Conservation (phyloP, 2,329 filamentous ascomycete species). For the Fusarium oligoseptatum region DNA sequence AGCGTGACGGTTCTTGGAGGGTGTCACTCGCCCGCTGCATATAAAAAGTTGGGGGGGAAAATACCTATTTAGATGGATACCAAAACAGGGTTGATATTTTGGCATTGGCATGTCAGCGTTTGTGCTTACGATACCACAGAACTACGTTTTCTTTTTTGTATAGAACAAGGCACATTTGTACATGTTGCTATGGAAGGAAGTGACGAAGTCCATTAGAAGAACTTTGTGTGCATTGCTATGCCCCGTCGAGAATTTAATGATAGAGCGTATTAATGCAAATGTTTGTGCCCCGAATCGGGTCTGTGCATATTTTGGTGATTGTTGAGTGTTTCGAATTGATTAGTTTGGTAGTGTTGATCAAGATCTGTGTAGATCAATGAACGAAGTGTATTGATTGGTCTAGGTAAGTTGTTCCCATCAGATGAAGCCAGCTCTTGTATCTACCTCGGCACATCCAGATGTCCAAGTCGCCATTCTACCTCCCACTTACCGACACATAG, state of each 20-base stretch:
- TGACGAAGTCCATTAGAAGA: constrained; percentile 31
- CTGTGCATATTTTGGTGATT: neutral
- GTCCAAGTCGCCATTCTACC: neutral
- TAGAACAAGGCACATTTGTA: constrained; percentile 29
- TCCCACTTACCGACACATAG: neutral
- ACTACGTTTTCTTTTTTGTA: constrained; percentile 37
- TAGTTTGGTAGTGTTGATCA: neutral
- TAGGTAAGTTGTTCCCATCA: neutral
- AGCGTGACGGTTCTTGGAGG: constrained; percentile 26
- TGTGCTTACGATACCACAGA: constrained; percentile 44
- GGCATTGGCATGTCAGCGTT: constrained; percentile 37
- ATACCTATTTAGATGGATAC: constrained; percentile 27
- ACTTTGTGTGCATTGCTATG: constrained; percentile 30
- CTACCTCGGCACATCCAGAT: neutral
- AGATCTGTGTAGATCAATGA: neutral
- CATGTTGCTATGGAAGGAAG: constrained; percentile 33
- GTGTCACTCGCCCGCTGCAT: constrained; percentile 33
- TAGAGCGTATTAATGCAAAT: constrained; percentile 39
- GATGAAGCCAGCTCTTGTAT: neutral
- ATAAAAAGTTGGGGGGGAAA: constrained; percentile 3
- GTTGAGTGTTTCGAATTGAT: neutral
- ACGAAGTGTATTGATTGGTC: neutral
- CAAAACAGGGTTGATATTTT: constrained; percentile 34
- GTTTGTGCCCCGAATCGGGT: constrained; percentile 16
- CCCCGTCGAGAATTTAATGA: constrained; percentile 41